Evolutionary conservation across 805 yeast species (phyloP), one percentile per base, ranked within the genome.

Genomic region (Zygoascus flipseniorum): DNA sequence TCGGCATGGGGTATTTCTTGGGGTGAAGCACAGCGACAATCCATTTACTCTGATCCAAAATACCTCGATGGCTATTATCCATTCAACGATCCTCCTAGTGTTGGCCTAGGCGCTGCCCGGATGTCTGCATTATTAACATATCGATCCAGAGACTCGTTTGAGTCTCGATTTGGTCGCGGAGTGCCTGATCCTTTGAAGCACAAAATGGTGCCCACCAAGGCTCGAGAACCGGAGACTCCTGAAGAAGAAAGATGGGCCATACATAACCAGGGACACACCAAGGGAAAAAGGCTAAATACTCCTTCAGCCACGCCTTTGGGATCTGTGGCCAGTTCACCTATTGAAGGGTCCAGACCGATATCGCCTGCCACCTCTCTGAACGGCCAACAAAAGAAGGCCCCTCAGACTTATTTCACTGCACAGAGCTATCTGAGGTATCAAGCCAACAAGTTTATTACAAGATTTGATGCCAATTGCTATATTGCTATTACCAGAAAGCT

Each of bases 1-100:
- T 85, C 95, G 1, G 99, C 99, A 0, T 93, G 99, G 99, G 93
- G 98, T 60, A 93, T 93, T 43, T 87, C 96, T 3, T 93, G 99
- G 99, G 92, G 95, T 52, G 99, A 93, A 66, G 95, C 99, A 1
- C 99, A 93, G 70, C 79, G 99, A 62, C 99, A 93, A 67, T 83
- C 96, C 58, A 89, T 93, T 31, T 93, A 90, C 69, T 85, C 96
- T 11, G 99, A 93, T 67, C 98, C 98, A 9, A 85, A 86, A 65
- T 93, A 89, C 67, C 76, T 79, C 53, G 97, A 90, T 64, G 99
- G 99, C 1, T 89, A 87, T 69, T 92, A 88, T 65, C 71, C 81
- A 11, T 72, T 78, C 32, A 77, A 78, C n/a, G 88, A 84, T 53
- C 95, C 89, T 4, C 99, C 99, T 2, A 74, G 73, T 23, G 77